These are phyloP conservation scores for Cyphellophora europaea DNA, from an alignment of 2,329 filamentous ascomycete species.

Conservation along the genomic window DNA sequence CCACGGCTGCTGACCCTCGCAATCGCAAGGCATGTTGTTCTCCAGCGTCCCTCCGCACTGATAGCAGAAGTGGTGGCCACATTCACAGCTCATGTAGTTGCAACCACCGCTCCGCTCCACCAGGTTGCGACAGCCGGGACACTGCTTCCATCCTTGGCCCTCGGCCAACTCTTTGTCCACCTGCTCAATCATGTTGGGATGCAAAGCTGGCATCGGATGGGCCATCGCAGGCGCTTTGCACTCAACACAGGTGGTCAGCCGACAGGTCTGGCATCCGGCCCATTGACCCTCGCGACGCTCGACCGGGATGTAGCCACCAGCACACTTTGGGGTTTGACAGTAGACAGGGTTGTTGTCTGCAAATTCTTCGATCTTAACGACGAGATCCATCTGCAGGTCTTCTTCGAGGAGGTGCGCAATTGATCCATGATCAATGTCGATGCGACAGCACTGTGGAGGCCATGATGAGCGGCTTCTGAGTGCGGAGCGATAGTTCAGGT, in stretches of 20 bases:
- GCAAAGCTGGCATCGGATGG: constrained; percentile 2
- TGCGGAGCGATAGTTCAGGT: constrained; percentile 4
- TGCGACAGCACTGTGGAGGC: constrained; percentile 8
- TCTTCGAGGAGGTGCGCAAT: constrained; percentile 5
- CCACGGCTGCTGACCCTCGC: background rate
- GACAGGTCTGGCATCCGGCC: constrained; percentile 5
- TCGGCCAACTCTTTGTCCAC: constrained; percentile 4
- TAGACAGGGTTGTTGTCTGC: constrained; percentile 5
- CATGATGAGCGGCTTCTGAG: constrained; percentile 5
- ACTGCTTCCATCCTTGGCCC: constrained; percentile 10
- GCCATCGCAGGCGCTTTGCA: constrained; percentile 7
- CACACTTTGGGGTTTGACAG: constrained; percentile 5
- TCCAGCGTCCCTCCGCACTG: constrained; percentile 3
- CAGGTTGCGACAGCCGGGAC: constrained; percentile 11
- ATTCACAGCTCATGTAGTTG: constrained; percentile 10
- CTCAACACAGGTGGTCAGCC: constrained; percentile 5
- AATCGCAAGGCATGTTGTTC: background rate
- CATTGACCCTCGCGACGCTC: constrained; percentile 3
- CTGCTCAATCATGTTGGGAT: background rate
- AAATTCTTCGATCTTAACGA: constrained; percentile 5
- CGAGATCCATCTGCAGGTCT: constrained; percentile 3
- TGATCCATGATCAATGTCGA: constrained; percentile 3
- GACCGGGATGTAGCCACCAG: constrained; percentile 4
- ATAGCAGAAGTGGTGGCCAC: constrained; percentile 11
- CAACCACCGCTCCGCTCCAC: constrained; percentile 11